Percentiles rank a stretch among this genome's conserved stretches.
Evolutionary conservation across 768 basidiomycete genomes (phyloP).

Genomic region (Boletus rubescentipes): DNA sequence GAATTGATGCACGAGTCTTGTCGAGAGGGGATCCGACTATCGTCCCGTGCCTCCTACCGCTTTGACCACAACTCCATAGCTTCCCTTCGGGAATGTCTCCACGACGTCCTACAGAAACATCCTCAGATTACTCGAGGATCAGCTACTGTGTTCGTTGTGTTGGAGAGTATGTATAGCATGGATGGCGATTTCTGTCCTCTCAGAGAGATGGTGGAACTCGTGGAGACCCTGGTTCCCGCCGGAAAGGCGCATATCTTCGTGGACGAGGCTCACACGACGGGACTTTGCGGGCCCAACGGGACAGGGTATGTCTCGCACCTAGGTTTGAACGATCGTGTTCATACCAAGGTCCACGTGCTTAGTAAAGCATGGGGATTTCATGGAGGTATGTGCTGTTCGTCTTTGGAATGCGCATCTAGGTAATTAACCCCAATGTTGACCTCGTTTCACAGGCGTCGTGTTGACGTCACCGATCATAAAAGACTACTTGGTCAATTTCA

Average conservation of each 20-base stretch:
- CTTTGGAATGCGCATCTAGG: too few species aligned
- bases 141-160: conserved; percentile 43
- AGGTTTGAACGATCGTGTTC: conserved; percentile 42
- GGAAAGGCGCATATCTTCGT: conserved; percentile 46
- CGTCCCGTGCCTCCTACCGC: conserved; percentile 26
- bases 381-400: conserved; percentile 10
- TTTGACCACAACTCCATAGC: conserved; percentile 49
- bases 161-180: conserved; percentile 62
- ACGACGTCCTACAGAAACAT: conserved; percentile 22
- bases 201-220: conserved; percentile 37
- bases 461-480: conserved; percentile 20
- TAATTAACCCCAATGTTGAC: neutral
- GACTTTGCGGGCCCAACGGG: conserved; percentile 49
- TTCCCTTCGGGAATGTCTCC: conserved; percentile 32
- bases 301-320: conserved; percentile 42
- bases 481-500: conserved; percentile 22
- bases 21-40: conserved; percentile 50
- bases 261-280: conserved; percentile 60
- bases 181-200: conserved; percentile 57
- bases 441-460: conserved; percentile 12
- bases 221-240: conserved; percentile 38
- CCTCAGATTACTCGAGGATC: conserved; percentile 25
- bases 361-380: conserved; percentile 40
- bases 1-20: conserved; percentile 52
- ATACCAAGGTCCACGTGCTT: conserved; percentile 49